Percentiles rank a stretch among this genome's conserved stretches.
Evolutionary conservation across 345 rosid genomes (phyloP).

Genomic region (Balakata baccata): DNA sequence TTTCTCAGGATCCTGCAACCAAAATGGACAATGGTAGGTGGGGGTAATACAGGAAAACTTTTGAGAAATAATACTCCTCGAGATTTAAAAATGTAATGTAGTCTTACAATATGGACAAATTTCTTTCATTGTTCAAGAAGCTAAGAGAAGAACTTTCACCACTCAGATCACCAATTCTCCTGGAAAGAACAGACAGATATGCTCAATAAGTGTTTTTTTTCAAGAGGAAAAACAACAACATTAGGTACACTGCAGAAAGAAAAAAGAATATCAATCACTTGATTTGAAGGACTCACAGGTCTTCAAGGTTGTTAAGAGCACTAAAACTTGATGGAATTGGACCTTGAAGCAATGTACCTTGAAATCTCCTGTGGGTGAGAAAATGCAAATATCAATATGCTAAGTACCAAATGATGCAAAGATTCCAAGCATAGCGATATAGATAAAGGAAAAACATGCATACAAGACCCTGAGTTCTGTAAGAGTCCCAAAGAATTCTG

Average conservation of each 20-base stretch:
- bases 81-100: constrained; percentile 1
- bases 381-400: not conserved
- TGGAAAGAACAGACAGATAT: constrained; percentile 8
- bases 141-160: constrained; percentile 50
- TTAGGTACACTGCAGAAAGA: too few relatives aligned
- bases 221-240: not conserved
- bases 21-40: not conserved
- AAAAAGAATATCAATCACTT: not conserved
- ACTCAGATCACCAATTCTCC: constrained; percentile 53
- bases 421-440: not conserved
- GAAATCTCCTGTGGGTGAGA: constrained; percentile 37
- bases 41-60: not conserved
- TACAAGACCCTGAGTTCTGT: constrained; percentile 48
- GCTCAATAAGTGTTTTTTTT: not conserved
- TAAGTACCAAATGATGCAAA: not conserved
- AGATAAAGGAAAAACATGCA: constrained; percentile 11
- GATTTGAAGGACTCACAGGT: constrained; percentile 38
- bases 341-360: constrained; percentile 53
- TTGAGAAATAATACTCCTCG: not conserved
- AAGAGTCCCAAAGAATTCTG: constrained; percentile 45
- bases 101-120: constrained; percentile 46
- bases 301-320: constrained; percentile 39
- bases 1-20: constrained; percentile 49
- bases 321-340: constrained; percentile 50
- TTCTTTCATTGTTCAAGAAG: constrained; percentile 40